Base-by-base conservation (phyloP, 495 filamentous ascomycete genomes). In the Xylaria flabelliformis region DNA sequence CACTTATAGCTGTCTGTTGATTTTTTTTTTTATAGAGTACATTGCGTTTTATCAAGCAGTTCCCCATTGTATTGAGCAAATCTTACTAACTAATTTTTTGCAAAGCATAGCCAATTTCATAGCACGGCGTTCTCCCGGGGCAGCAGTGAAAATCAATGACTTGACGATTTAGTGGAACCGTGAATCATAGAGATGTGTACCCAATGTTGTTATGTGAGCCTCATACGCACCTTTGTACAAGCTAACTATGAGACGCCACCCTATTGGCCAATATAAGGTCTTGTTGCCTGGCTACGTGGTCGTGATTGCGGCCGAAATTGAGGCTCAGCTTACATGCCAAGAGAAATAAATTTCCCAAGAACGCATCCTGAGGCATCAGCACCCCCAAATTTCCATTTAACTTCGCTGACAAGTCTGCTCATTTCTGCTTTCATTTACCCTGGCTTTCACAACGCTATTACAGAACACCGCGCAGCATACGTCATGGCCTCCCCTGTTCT, bases 251-350 rank as follows among this genome's bases (percentile, higher is more conserved):
- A 39, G 6, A 64, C 61, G 39, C 3, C 4, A 8, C 21, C 39
- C 17, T 39, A 64, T 64, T 64, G 61, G 61, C 12, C 19, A 44
- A 10, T 5, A 17, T 0, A 44, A 44, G 21, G 61, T 64, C 13
- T 42, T 21, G 44, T 44, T 44, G 61, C 61, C 10, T 44, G 15
- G n/a, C 5, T 44, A 29, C 15, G 0, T 44, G 39, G 39, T 21
- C 34, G 8, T 17, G 58, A 19, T 5, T 21, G 61, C 9, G 61
- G 39, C 39, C 61, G 1, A 64, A 42, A 29, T 17, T 64, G 61
- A 64, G 61, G 61, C 39, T 64, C 61, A 64, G 36, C 39, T 39
- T 21, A 10, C 26, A 2, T 6, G 53, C 53, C 53, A 58, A 32
- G 46, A 19, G n/a, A 56, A 26, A 17, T 19, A n/a, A n/a, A n/a